Evolutionary conservation across 176 grass and related monocot species (phyloP).

Genomic region (Typha latifolia): DNA sequence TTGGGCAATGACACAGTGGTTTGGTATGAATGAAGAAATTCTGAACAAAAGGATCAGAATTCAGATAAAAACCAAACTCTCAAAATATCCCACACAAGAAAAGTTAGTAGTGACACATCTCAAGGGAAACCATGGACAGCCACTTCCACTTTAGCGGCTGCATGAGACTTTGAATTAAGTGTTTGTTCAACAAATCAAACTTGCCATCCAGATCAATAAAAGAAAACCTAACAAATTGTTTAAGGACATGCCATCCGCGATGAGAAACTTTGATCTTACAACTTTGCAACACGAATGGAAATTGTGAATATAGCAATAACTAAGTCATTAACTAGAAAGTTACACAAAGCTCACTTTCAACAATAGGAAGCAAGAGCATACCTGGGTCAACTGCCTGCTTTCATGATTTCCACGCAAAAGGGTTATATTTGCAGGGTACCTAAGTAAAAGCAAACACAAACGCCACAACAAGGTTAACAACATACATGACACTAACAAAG

Average conservation of each 20-base stretch:
- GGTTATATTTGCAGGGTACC: slow-evolving; percentile 98
- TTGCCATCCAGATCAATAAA: background rate
- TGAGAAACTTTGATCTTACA: background rate
- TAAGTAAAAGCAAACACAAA: slow-evolving; percentile 4
- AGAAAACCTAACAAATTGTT: background rate
- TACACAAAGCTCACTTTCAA: background rate
- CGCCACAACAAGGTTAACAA: background rate
- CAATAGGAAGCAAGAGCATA: slow-evolving; percentile 18
- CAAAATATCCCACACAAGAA: too few species aligned
- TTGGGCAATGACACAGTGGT: too few species aligned
- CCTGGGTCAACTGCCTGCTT: slow-evolving; percentile 96
- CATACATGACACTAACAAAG: background rate
- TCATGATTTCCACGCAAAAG: slow-evolving; percentile 98
- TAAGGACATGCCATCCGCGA: background rate
- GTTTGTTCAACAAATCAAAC: background rate
- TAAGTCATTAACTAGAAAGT: background rate
- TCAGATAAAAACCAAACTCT: too few species aligned
- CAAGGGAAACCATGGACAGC: too few species aligned
- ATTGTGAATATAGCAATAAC: background rate
- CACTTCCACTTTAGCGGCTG: too few species aligned
- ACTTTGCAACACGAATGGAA: background rate
- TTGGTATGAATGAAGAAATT: too few species aligned
- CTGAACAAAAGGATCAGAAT: too few species aligned
- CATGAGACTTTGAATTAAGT: background rate
- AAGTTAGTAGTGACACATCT: too few species aligned